Evolutionary conservation across 192 early-diverging fungal genomes (phyloP).

Genomic region (Phycomyces nitens): DNA sequence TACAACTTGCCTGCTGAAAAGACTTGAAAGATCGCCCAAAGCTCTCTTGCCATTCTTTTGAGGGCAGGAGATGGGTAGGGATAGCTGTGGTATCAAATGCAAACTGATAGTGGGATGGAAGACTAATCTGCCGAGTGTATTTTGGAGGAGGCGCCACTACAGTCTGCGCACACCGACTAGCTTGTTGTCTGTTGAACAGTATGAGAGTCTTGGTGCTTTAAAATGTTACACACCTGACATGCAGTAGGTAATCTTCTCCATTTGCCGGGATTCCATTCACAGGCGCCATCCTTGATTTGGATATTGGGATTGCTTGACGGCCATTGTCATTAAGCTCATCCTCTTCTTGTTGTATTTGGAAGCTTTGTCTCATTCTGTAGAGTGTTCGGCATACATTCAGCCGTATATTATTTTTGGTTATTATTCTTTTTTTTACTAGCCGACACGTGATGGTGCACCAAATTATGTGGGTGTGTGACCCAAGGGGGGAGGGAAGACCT

Average conservation of each 20-base stretch:
- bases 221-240: slow-evolving; percentile 23
- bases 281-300: not conserved
- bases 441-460: no score
- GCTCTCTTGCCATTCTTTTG: not conserved
- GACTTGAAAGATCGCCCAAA: not conserved
- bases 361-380: not conserved
- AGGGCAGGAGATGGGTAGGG: not conserved
- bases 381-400: not conserved
- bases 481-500: no score
- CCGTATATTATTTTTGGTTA: no score
- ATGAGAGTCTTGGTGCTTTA: not conserved
- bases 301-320: slow-evolving; percentile 10
- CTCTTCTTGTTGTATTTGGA: not conserved
- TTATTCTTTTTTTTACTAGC: no score
- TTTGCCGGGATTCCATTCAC: slow-evolving; percentile 19
- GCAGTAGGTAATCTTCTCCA: slow-evolving; percentile 31
- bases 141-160: slow-evolving; percentile 10
- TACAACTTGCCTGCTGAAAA: not conserved
- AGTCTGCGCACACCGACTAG: slow-evolving; percentile 6
- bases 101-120: slow-evolving; percentile 3
- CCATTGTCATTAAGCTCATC: not conserved
- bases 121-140: not conserved
- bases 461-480: no score
- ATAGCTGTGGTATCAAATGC: not conserved
- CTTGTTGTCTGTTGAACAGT: slow-evolving; percentile 9